Evolutionary conservation across 768 basidiomycete genomes (phyloP).

Genomic region (Neoboletus brunneissimus): DNA sequence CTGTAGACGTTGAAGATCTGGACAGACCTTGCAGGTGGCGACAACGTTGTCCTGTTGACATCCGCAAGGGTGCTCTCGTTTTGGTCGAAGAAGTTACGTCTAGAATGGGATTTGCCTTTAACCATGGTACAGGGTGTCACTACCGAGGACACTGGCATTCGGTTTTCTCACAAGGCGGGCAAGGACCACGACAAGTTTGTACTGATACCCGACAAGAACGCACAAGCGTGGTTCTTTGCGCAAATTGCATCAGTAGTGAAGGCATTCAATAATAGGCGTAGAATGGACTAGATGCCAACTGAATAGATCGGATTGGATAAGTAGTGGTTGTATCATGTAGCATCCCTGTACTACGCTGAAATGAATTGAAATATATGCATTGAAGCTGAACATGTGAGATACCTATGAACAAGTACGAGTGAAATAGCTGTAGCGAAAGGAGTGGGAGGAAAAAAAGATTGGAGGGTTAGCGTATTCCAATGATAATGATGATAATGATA

Average conservation of each 20-base stretch:
- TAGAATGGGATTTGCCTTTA: slow-evolving; percentile 92
- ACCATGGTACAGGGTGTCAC: slow-evolving; percentile 83
- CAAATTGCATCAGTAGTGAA: slow-evolving; percentile 76
- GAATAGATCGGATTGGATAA: slow-evolving; percentile 16
- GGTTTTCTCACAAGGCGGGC: slow-evolving; percentile 78
- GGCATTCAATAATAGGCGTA: slow-evolving; percentile 65
- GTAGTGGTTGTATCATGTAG: slow-evolving; percentile 22
- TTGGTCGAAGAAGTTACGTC: slow-evolving; percentile 76
- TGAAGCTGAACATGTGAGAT: slow-evolving; percentile 24
- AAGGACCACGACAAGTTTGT: slow-evolving; percentile 75
- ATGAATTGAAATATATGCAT: slow-evolving; percentile 26
- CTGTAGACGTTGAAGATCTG: slow-evolving; percentile 9
- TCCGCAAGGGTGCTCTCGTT: slow-evolving; percentile 77
- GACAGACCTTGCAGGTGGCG: slow-evolving; percentile 71
- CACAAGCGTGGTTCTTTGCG: slow-evolving; percentile 79
- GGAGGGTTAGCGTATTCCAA: slow-evolving; percentile 16
- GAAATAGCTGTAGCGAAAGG: slow-evolving; percentile 17
- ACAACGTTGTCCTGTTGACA: slow-evolving; percentile 80
- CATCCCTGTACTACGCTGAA: slow-evolving; percentile 24
- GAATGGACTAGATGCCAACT: slow-evolving; percentile 53
- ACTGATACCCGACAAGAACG: slow-evolving; percentile 68
- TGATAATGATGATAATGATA: slow-evolving; percentile 19
- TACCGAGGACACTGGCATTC: slow-evolving; percentile 88
- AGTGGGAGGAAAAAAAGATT: slow-evolving; percentile 16
- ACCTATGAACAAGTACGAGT: slow-evolving; percentile 25